Evolutionary conservation across 208 protist species (phyloP), one percentile per base, ranked within the genome.

Genomic region (Trypanosoma conorhini): DNA sequence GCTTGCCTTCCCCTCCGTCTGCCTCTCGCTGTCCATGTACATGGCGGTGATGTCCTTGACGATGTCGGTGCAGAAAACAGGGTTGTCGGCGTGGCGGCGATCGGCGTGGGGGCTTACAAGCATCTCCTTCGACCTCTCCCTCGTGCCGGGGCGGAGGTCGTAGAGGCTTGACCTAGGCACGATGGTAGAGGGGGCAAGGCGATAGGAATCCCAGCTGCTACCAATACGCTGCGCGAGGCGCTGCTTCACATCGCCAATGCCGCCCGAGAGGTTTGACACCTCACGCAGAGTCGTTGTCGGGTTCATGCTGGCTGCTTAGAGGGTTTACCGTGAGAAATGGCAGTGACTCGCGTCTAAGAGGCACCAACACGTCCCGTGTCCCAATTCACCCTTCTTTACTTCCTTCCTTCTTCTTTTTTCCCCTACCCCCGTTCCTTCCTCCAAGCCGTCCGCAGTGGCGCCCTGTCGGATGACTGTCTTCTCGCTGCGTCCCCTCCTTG

Each of bases 11-110:
- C 73, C 77, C 65, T 89, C 80, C 3, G 81, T 79, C 58, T 84
- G 68, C 30, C 77, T 78, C 77, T 96, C 88, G n/a, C 73, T 70
- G 58, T 90, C 82, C 44, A 91, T 75, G 51, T 92, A 92, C 77
- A 86, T 90, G 38, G 85, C 75, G 19, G 83, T 89, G 67, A 96
- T 96, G 75, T 96, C 91, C 22, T 89, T 79, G 24, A 94, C 86
- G 42, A 94, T 62, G 19, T 93, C 82, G 10, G 77, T 80, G 82
- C 88, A 93, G 79, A 92, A 94, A 17, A 77, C 71, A 21, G 91
- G 85, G 22, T 92, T 65, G 33, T 83, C 60, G 28, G 71, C 81
- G 78, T 88, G 86, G 30, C 64, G 73, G 12, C 50, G 40, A 68
- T 94, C 88, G 22, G 71, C 68, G 51, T 68, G 59, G 13, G 88